Evolutionary conservation across 2,329 filamentous ascomycete genomes (phyloP), one percentile per base, ranked within the genome.

Genomic region (Aspergillus niger): DNA sequence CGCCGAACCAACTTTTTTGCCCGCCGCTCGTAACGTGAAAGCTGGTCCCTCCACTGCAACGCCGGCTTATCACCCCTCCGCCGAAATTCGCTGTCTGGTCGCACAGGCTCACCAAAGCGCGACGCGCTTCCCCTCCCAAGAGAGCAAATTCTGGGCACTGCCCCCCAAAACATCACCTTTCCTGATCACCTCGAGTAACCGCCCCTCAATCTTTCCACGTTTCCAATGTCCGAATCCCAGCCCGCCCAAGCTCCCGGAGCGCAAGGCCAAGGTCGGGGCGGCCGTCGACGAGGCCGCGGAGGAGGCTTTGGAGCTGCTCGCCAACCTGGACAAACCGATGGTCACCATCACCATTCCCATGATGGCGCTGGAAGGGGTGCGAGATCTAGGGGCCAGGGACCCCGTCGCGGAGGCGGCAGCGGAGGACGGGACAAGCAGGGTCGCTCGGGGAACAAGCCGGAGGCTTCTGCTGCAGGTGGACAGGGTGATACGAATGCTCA

Each of bases 401-500:
- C 73, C 56, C 65, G 65, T n/a, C 68, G 70, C 56, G 73, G 74
- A 43, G 69, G 72, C 24, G 67, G 54, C 36, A 54, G 71, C 62
- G 72, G 76, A 49, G 70, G 72, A 38, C 73, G 75, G 52, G 70
- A 69, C 57, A 70, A 65, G 55, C 70, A 70, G 59, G 65, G 59
- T 57, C 68, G 63, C 58, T 61, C 58, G 51, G 56, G 63, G 24
- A 64, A 69, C 50, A 67, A 60, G 41, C 17, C 62, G 7, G 63
- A 60, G 26, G 57, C 53, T n/a, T n/a, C 63, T 17, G 44, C 58
- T 20, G 62, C 62, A 22, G 54, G 60, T 22, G 57, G 48, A 44
- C 71, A 74, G 77, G 72, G 74, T 73, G 72, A 76, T 77, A 77
- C 76, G 75, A 79, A 79, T 72, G 69, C 75, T 76, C 74, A 77